Percentiles rank a stretch among this genome's conserved stretches.
Conservation (phyloP, 176 grass and related monocot genomes). For the Oryza longistaminata region DNA sequence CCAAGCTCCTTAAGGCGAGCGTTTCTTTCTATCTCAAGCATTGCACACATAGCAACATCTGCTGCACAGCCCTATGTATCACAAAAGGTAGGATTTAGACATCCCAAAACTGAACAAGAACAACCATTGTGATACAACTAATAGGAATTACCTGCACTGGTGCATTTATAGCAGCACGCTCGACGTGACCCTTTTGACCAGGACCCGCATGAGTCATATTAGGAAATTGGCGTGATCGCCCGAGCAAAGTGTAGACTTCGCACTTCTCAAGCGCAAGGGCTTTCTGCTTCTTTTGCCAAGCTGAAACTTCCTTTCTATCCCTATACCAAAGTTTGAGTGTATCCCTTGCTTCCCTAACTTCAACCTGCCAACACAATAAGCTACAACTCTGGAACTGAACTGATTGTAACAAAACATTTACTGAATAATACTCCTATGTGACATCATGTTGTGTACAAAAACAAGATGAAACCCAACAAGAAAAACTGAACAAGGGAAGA, state of each 20-base stretch:
- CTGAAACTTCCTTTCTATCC: slow-evolving; percentile 74
- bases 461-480: background rate
- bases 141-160: slow-evolving; percentile 74
- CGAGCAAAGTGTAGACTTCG: slow-evolving; percentile 81
- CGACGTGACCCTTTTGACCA: slow-evolving; percentile 63
- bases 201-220: slow-evolving; percentile 38
- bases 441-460: background rate
- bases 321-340: slow-evolving; percentile 77
- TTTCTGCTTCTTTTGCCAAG: slow-evolving; percentile 77
- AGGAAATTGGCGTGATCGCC: slow-evolving; percentile 75
- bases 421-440: background rate
- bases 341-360: slow-evolving; percentile 73
- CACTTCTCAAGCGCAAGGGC: slow-evolving; percentile 35
- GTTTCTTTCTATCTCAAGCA: slow-evolving; percentile 92
- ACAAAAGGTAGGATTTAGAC: background rate
- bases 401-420: no score
- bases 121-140: background rate
- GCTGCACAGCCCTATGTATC: slow-evolving; percentile 79
- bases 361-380: slow-evolving; percentile 49
- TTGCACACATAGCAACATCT: slow-evolving; percentile 94
- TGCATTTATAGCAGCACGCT: slow-evolving; percentile 91
- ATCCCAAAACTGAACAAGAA: background rate
- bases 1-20: slow-evolving; percentile 80
- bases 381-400: background rate
- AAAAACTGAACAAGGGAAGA: background rate